These are phyloP conservation scores for Xylaria bambusicola DNA, from an alignment of 495 filamentous ascomycete genomes.

Conservation along the genomic window DNA sequence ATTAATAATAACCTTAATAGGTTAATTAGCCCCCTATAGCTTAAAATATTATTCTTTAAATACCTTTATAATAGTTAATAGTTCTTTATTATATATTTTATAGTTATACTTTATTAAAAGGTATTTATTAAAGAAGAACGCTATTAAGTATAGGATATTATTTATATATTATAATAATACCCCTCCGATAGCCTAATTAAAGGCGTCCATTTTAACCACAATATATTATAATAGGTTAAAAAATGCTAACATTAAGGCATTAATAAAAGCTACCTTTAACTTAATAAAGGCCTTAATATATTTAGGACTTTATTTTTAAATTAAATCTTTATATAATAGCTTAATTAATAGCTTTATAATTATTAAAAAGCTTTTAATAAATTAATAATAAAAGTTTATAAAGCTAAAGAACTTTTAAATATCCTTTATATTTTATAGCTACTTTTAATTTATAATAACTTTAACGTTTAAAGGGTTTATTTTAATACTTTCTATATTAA, in stretches of 20 bases:
- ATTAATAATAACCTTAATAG: not conserved
- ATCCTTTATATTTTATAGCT: not conserved
- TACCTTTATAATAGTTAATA: slow-evolving; percentile 1
- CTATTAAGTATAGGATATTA: not conserved
- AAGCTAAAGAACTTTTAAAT: not conserved
- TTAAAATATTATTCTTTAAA: not conserved
- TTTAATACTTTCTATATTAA: not conserved
- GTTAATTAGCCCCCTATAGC: not conserved
- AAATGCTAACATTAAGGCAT: not conserved
- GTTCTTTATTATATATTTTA: slow-evolving; percentile 17
- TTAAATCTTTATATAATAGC: not conserved
- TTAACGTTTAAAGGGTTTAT: not conserved
- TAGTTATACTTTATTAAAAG: not conserved
- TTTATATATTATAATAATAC: not conserved
- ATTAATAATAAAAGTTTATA: not conserved
- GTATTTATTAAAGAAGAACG: not conserved
- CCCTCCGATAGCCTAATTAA: not conserved
- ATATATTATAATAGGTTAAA: too few relatives aligned
- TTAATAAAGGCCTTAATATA: not conserved
- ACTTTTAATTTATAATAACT: not conserved
- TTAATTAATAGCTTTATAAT: not conserved
- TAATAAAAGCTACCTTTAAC: not conserved
- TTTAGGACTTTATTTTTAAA: not conserved
- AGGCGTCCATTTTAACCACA: too few relatives aligned
- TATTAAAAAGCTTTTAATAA: not conserved